Base-by-base conservation (phyloP, 2,329 filamentous ascomycete species). In the Penicillium sp. region DNA sequence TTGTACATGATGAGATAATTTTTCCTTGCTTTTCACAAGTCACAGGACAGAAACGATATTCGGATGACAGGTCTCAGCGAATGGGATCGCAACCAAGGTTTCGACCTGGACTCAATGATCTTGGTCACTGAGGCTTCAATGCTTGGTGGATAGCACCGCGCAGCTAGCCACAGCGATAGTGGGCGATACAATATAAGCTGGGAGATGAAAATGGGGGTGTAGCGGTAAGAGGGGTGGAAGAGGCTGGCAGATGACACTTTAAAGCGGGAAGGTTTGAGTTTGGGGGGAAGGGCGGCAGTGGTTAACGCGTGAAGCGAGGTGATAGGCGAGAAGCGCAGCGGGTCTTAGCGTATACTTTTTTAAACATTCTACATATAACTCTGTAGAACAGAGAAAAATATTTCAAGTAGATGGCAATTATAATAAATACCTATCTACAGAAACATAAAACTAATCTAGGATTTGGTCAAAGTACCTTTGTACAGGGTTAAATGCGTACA, bases 1-100 rank as follows among this genome's bases (percentile, higher is more conserved):
- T 89, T 89, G 77, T 96, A 96, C 91, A 97, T 96, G 65, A 67
- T 75, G 70, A 5, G 8, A 16, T 42, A 13, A 51, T 42, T 20
- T 20, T 39, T 20, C 14, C 11, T 7, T 37, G 20, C 4, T 18
- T 37, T 52, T 52, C 31, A 45, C 8, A 14, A 26, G 20, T 29
- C 29, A 16, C 18, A 46, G 29, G 24, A 32, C 7, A 32, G 18
- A 26, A n/a, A 22, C 20, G 50, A 48, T 10, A 16, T 32, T 39
- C 26, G n/a, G 43, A 48, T 31, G 43, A 16, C 14, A 53, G 50
- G 26, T 53, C 43, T 39, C 16, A 35, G 34, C 26, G 43, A 53
- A 29, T 39, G 24, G 35, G 34, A 35, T 52, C 50, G 38, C 49
- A 50, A 50, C 48, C 29, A 35, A 51, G 18, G 20, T 51, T 34